phyloP scores from a whole-genome alignment of 768 basidiomycete species.

The Mycena capillaripes region DNA sequence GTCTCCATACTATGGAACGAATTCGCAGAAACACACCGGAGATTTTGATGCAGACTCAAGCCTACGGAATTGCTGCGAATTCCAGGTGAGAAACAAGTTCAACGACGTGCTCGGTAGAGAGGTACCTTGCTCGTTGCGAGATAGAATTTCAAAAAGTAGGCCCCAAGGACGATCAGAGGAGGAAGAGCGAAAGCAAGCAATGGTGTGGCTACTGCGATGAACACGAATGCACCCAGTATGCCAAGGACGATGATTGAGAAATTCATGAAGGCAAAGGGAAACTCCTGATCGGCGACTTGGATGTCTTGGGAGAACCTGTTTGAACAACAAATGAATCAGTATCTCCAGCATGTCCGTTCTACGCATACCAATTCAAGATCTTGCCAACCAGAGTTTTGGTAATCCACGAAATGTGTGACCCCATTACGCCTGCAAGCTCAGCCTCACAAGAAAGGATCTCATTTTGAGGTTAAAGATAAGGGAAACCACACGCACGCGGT shows the following conservation, averaged over 20 bases:
- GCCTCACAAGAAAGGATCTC: conserved; percentile 1
- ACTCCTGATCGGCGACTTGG: conserved; percentile 24
- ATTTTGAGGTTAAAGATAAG: not conserved
- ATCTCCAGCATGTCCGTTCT: no score
- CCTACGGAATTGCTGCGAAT: conserved; percentile 29
- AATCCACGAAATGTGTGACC: conserved; percentile 30
- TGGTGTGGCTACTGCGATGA: conserved; percentile 23
- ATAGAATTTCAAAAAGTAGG: conserved; percentile 22
- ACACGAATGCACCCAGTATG: conserved; percentile 19
- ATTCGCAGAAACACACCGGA: conserved; percentile 6
- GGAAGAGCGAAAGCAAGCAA: conserved; percentile 25
- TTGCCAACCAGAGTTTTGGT: conserved; percentile 27
- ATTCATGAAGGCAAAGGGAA: conserved; percentile 28
- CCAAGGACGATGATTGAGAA: conserved; percentile 10
- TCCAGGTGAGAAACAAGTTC: not conserved
- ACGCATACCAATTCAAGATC: conserved; percentile 30
- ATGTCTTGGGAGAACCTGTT: conserved; percentile 34
- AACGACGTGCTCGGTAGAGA: not conserved
- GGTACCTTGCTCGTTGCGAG: conserved; percentile 32
- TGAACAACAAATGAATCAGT: not conserved
- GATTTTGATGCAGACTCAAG: conserved; percentile 28
- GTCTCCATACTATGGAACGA: not conserved
- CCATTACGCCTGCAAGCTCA: conserved; percentile 23
- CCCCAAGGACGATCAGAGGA: conserved; percentile 1
- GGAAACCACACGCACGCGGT: not conserved